Evolutionary conservation across 805 yeast genomes (phyloP).

Genomic region (Tetrapisispora iriomotensis): DNA sequence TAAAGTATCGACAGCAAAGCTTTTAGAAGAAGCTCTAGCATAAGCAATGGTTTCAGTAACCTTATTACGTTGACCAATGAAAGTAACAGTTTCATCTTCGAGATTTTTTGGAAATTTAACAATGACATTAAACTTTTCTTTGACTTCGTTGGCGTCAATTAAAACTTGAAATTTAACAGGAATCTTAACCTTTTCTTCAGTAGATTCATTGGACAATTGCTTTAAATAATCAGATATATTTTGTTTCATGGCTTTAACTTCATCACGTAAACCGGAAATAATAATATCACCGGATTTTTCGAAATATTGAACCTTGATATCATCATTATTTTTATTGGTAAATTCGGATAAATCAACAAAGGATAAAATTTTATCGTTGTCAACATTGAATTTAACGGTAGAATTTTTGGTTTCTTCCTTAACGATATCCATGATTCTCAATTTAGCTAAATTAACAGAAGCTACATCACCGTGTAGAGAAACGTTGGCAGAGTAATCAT

Average conservation of each 20-base stretch:
- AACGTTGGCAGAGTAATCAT: slow-evolving; percentile 51
- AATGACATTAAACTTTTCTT: slow-evolving; percentile 45
- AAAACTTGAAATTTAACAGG: slow-evolving; percentile 65
- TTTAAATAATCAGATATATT: slow-evolving; percentile 38
- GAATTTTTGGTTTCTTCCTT: slow-evolving; percentile 59
- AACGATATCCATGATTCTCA: slow-evolving; percentile 61
- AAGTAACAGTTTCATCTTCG: slow-evolving; percentile 42
- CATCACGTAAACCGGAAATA: slow-evolving; percentile 64
- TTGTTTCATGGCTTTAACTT: slow-evolving; percentile 46
- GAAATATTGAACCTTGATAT: slow-evolving; percentile 18
- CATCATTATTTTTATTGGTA: slow-evolving; percentile 10
- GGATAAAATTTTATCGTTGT: slow-evolving; percentile 27
- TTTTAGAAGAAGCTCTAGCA: slow-evolving; percentile 52
- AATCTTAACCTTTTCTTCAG: slow-evolving; percentile 47
- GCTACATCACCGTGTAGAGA: slow-evolving; percentile 75
- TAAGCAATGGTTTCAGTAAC: slow-evolving; percentile 52
- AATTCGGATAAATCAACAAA: slow-evolving; percentile 22
- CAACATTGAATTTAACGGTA: slow-evolving; percentile 40
- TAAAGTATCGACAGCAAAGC: slow-evolving; percentile 52
- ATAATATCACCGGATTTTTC: slow-evolving; percentile 33
- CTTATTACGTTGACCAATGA: slow-evolving; percentile 53
- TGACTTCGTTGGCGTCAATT: slow-evolving; percentile 46
- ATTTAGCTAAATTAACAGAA: slow-evolving; percentile 67
- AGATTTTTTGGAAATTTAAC: slow-evolving; percentile 42
- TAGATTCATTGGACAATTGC: slow-evolving; percentile 37